Percentiles rank a stretch among this genome's conserved stretches.
phyloP scores from a whole-genome alignment of 768 basidiomycete species.

The Hysterangium stoloniferum region DNA sequence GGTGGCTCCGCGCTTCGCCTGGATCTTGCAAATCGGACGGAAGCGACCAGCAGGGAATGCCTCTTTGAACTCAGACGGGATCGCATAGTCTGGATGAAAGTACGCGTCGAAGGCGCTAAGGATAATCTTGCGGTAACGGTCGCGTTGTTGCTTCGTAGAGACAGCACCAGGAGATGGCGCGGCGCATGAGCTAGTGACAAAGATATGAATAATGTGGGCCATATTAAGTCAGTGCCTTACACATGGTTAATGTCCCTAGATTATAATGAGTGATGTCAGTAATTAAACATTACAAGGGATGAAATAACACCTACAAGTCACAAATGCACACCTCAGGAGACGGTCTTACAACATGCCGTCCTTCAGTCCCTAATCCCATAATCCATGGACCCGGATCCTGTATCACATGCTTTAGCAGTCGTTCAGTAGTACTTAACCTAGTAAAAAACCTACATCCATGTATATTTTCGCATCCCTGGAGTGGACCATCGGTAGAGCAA shows the following conservation, averaged over 20 bases:
- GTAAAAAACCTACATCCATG: conserved; percentile 48
- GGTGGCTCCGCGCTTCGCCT: conserved; percentile 73
- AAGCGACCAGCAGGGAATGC: conserved; percentile 91
- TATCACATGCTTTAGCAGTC: background rate
- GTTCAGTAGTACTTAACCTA: background rate
- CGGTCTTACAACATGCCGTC: conserved; percentile 67
- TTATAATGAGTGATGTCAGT: conserved; percentile 7
- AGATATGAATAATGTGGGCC: conserved; percentile 11
- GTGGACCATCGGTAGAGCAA: conserved; percentile 75
- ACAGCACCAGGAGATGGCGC: conserved; percentile 70
- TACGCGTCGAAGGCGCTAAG: conserved; percentile 75
- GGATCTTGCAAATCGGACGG: conserved; percentile 85
- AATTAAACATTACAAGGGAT: background rate
- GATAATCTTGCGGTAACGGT: conserved; percentile 68
- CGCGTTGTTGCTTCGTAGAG: conserved; percentile 71
- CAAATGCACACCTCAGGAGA: conserved; percentile 80
- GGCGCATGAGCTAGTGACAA: conserved; percentile 52
- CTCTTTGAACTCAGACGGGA: conserved; percentile 90
- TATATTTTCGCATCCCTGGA: conserved; percentile 88
- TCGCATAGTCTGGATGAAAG: conserved; percentile 83
- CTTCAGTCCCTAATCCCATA: conserved; percentile 81
- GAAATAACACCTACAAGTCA: conserved; percentile 55
- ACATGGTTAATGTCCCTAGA: conserved; percentile 73
- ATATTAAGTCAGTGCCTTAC: conserved; percentile 32
- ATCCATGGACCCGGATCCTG: conserved; percentile 93